A percentile compares a stretch with the other conserved stretches of the same genome.
Evolutionary conservation across 371 early-diverging fungal genomes (phyloP).

Genomic region (Mucor indicus): DNA sequence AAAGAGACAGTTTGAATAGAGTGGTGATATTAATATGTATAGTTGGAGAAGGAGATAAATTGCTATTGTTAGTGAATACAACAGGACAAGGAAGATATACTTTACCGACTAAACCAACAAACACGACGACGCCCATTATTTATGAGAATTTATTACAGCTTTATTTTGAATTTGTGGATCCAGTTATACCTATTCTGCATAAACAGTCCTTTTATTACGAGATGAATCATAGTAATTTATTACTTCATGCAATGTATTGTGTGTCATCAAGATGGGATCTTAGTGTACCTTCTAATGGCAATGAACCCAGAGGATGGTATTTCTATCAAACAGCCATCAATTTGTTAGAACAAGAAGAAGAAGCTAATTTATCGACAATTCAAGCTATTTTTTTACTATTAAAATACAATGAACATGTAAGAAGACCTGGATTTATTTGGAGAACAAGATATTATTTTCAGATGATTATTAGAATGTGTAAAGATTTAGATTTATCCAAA

Average conservation of each 20-base stretch:
- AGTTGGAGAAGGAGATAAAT: too few species aligned
- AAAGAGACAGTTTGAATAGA: neutral
- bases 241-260: slow-evolving; percentile 32
- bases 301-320: slow-evolving; percentile 26
- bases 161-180: slow-evolving; percentile 68
- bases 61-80: slow-evolving; percentile 15
- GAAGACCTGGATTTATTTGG: slow-evolving; percentile 30
- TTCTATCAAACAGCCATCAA: slow-evolving; percentile 25
- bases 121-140: neutral
- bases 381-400: slow-evolving; percentile 30
- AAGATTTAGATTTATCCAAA: slow-evolving; percentile 21
- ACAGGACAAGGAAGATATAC: slow-evolving; percentile 24
- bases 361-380: slow-evolving; percentile 21
- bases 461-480: slow-evolving; percentile 26
- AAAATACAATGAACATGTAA: slow-evolving; percentile 35
- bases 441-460: slow-evolving; percentile 26
- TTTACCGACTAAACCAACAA: neutral
- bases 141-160: slow-evolving; percentile 47
- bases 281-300: neutral
- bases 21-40: too few species aligned
- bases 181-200: slow-evolving; percentile 63
- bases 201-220: slow-evolving; percentile 36
- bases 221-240: slow-evolving; percentile 1
- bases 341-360: slow-evolving; percentile 18
- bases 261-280: slow-evolving; percentile 31